Evolutionary conservation across 2,329 filamentous ascomycete genomes (phyloP), one percentile per base, ranked within the genome.

Genomic region (Beauveria asiatica): DNA sequence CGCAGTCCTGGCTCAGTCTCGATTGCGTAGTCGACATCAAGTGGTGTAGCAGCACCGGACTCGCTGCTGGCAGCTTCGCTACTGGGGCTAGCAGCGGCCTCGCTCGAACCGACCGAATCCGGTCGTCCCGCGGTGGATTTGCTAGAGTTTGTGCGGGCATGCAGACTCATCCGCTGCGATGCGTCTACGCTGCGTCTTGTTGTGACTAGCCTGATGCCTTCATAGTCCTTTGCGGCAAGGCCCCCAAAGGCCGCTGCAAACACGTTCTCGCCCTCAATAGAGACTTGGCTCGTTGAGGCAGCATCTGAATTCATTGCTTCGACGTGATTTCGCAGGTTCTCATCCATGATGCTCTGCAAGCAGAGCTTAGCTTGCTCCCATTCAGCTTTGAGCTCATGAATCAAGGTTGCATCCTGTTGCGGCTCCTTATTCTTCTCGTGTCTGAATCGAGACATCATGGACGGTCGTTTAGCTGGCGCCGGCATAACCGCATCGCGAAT

Each of bases 371-470:
- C 70, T 19, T 69, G 65, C 23, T 75, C 74, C 75, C 75, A 77
- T 41, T 76, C 73, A 27, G 70, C 70, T 60, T 69, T 72, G 8
- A 77, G 62, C 52, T 75, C 70, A 51, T 75, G 73, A 9, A 70
- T 67, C 39, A 76, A 63, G 5, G 69, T 64, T 30, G 71, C 70
- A 27, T 70, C 72, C n/a, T 67, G 56, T 42, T 61, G 68, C 17
- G 64, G 65, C 5, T 66, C 65, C 23, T 25, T 45, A 7, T 54
- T 33, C 53, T 69, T 74, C 37, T 75, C 73, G 39, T 67, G 65
- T 19, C 69, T 69, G 4, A 75, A 68, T 48, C 68, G 68, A 2
- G 69, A 68, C 8, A 75, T 72, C 60, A 74, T 66, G 1, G 74
- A 75, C 5, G 70, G 62, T 10, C 71, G 70, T 44, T 73, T 70